A percentile compares a stretch with the other conserved stretches of the same genome.
These are phyloP conservation scores for Trichoderma sp. DNA, from an alignment of 2,329 filamentous ascomycete genomes.

Conservation along the genomic window DNA sequence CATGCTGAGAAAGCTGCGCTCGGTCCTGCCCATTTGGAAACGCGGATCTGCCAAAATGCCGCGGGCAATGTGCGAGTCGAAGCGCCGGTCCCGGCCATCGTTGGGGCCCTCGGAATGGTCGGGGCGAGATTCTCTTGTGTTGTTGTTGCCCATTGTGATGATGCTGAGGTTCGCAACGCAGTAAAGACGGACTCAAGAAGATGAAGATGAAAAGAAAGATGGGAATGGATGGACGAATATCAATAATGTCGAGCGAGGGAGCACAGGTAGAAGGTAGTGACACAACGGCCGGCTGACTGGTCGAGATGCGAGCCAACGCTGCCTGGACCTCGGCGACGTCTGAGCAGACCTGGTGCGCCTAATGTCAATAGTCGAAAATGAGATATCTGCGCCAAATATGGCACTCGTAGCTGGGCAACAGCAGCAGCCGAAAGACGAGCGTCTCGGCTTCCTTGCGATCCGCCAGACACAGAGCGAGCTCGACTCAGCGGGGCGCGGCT, in stretches of 20 bases:
- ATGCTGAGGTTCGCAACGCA: constrained; percentile 4
- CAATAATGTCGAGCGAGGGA: background rate
- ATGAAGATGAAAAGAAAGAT: background rate
- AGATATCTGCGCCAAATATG: too few species aligned
- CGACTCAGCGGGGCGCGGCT: constrained; percentile 14
- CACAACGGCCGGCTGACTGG: background rate
- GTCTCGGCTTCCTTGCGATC: constrained; percentile 17
- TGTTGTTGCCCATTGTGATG: constrained; percentile 45
- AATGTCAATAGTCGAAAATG: background rate
- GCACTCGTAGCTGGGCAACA: background rate
- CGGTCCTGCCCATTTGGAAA: constrained; percentile 40
- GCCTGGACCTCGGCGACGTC: background rate
- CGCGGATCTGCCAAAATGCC: constrained; percentile 32
- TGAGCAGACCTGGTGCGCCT: background rate
- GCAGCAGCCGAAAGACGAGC: constrained; percentile 16
- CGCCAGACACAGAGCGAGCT: background rate
- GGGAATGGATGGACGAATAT: background rate
- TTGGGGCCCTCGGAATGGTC: constrained; percentile 34
- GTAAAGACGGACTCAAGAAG: background rate
- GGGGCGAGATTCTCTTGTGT: constrained; percentile 45
- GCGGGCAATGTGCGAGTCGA: constrained; percentile 32
- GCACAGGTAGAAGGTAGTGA: background rate
- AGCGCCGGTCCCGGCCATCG: constrained; percentile 33
- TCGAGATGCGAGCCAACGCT: constrained; percentile 11
- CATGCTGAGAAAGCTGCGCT: constrained; percentile 53